phyloP scores from a whole-genome alignment of 2,329 filamentous ascomycete genomes.

The Aspergillus amoenus region DNA sequence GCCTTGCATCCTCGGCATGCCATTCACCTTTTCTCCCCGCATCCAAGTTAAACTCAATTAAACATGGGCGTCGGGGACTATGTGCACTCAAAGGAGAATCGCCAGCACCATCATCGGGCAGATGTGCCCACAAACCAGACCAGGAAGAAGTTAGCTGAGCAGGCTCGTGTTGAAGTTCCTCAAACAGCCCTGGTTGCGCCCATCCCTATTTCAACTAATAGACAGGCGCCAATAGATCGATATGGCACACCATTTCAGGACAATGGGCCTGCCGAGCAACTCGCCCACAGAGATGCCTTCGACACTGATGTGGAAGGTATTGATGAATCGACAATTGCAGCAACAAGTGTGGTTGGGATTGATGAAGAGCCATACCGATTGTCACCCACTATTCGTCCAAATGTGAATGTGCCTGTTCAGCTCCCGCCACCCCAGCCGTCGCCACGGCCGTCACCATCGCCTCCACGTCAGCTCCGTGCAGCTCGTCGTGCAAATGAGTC shows the following conservation, averaged over 20 bases:
- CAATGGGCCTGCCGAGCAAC: constrained; percentile 17
- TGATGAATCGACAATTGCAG: constrained; percentile 44
- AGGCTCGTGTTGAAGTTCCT: constrained; percentile 37
- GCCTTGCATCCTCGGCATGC: not conserved
- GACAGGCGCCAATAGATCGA: constrained; percentile 16
- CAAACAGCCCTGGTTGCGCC: constrained; percentile 24
- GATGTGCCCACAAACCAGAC: constrained; percentile 25
- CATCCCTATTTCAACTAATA: constrained; percentile 17
- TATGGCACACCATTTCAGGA: constrained; percentile 19
- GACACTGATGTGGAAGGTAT: constrained; percentile 46
- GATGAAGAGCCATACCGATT: constrained; percentile 30
- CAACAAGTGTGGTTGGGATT: constrained; percentile 37
- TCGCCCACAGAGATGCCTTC: constrained; percentile 34
- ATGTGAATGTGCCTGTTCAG: constrained; percentile 13
- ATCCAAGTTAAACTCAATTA: not conserved
- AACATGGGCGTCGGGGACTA: constrained; percentile 45
- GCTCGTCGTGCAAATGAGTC: constrained; percentile 26
- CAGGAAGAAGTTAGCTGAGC: constrained; percentile 34
- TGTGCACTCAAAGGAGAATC: constrained; percentile 39
- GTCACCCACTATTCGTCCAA: constrained; percentile 19
- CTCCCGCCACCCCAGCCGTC: constrained; percentile 5
- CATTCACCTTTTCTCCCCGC: not conserved
- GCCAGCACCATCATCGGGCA: constrained; percentile 27
- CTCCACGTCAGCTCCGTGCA: constrained; percentile 24
- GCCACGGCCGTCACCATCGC: constrained; percentile 1